Percentiles rank a stretch among this genome's conserved stretches.
phyloP scores from a whole-genome alignment of 495 filamentous ascomycete species.

The Trichocladium antarcticum region DNA sequence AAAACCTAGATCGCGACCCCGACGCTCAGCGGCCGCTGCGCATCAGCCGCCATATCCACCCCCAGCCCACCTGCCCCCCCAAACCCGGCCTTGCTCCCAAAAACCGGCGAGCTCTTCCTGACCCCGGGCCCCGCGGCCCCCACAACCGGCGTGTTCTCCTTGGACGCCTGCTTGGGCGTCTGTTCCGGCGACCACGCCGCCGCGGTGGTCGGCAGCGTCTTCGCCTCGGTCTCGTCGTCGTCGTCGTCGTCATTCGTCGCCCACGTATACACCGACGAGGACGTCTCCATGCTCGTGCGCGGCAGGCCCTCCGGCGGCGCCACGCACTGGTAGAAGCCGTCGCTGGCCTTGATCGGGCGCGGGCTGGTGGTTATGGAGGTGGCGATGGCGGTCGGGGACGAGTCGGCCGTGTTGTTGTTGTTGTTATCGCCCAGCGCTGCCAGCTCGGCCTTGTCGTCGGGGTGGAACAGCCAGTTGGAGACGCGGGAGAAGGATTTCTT shows the following conservation, averaged over 20 bases:
- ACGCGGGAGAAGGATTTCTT: conserved; percentile 49
- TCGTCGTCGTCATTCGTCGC: conserved; percentile 11
- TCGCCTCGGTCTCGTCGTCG: conserved; percentile 4
- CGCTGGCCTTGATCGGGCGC: conserved; percentile 33
- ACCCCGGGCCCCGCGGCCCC: conserved; percentile 18
- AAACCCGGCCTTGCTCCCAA: neutral
- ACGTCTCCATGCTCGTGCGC: conserved; percentile 31
- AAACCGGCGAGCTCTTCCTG: conserved; percentile 14
- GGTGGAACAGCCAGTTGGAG: conserved; percentile 44
- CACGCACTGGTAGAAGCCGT: conserved; percentile 46
- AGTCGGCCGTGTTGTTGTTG: conserved; percentile 22
- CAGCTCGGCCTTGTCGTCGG: neutral
- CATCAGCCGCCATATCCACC: neutral
- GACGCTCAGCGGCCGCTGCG: conserved; percentile 32
- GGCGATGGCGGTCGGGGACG: neutral
- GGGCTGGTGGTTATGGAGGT: conserved; percentile 38
- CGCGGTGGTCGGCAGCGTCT: conserved; percentile 32
- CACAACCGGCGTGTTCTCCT: conserved; percentile 20
- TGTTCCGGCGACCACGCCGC: conserved; percentile 18
- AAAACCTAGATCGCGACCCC: conserved; percentile 34
- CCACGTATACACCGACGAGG: conserved; percentile 33
- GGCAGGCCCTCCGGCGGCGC: conserved; percentile 23
- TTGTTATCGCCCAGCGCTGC: neutral
- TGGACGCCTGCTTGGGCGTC: conserved; percentile 17
- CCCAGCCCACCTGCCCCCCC: neutral